A percentile compares a stretch with the other conserved stretches of the same genome.
These are phyloP conservation scores for Lizanozyma gosingica DNA, from an alignment of 1,139 yeast species.

Conservation along the genomic window DNA sequence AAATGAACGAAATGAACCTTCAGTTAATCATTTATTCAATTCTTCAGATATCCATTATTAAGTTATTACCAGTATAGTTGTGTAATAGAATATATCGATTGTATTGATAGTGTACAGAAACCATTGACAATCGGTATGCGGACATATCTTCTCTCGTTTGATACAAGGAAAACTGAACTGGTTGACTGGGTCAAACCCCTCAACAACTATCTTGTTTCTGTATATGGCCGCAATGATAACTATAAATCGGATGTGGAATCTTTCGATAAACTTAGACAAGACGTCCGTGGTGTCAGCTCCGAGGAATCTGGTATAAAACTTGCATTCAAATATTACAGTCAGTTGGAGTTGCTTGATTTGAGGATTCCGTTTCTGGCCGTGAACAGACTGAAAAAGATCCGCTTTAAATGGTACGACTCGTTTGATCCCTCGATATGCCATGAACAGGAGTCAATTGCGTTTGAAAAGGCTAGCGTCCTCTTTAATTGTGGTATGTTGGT, in stretches of 20 bases:
- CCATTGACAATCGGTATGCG: too few species aligned
- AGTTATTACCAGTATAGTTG: too few species aligned
- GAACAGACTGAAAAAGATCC: slow-evolving; percentile 42
- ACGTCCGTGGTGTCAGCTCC: slow-evolving; percentile 47
- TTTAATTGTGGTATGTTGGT: slow-evolving; percentile 48
- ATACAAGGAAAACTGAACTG: slow-evolving; percentile 34
- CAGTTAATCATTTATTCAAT: too few species aligned
- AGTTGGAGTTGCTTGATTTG: slow-evolving; percentile 69
- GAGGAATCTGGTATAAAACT: slow-evolving; percentile 42
- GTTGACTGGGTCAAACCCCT: slow-evolving; percentile 64
- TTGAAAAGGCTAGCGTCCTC: slow-evolving; percentile 80
- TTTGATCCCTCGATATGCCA: slow-evolving; percentile 35
- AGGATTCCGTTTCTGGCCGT: slow-evolving; percentile 58
- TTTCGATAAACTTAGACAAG: slow-evolving; percentile 55
- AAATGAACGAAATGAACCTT: too few species aligned
- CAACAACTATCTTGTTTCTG: slow-evolving; percentile 45
- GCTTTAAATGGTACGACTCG: slow-evolving; percentile 80
- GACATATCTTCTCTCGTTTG: background rate
- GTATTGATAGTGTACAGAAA: too few species aligned
- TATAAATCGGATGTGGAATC: slow-evolving; percentile 47
- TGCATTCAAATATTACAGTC: slow-evolving; percentile 70
- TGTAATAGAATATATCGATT: too few species aligned
- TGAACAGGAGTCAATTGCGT: slow-evolving; percentile 61
- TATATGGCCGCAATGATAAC: slow-evolving; percentile 57
- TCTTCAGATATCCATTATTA: too few species aligned